phyloP scores from a whole-genome alignment of 345 rosid species.

The Citrus maxima region DNA sequence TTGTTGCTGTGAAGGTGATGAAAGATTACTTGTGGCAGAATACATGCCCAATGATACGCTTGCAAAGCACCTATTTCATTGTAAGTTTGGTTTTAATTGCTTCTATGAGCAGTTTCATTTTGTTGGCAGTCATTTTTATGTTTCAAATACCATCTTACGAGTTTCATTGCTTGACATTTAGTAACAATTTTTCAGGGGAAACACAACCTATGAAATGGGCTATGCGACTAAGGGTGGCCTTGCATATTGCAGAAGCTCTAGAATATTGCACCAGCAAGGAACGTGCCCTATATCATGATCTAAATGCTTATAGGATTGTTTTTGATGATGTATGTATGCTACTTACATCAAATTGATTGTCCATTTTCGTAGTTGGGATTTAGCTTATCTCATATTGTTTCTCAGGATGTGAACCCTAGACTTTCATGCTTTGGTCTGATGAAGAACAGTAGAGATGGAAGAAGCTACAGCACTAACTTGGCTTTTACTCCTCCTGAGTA shows the following conservation, averaged over 20 bases:
- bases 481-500: constrained; percentile 96
- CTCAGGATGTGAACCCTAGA: constrained; percentile 81
- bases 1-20: constrained; percentile 86
- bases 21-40: constrained; percentile 80
- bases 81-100: constrained; percentile 34
- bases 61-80: constrained; percentile 94
- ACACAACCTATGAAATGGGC: constrained; percentile 96
- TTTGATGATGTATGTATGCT: constrained; percentile 73
- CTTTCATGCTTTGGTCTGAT: constrained; percentile 94
- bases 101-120: not conserved
- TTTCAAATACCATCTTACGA: not conserved
- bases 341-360: constrained; percentile 1
- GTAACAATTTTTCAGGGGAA: constrained; percentile 60
- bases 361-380: not conserved
- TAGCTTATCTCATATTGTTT: constrained; percentile 5
- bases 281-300: constrained; percentile 85
- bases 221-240: constrained; percentile 90
- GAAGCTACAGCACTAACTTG: constrained; percentile 82
- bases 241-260: constrained; percentile 90
- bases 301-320: constrained; percentile 87
- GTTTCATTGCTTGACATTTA: not conserved
- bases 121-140: not conserved
- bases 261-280: constrained; percentile 89
- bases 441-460: constrained; percentile 97
- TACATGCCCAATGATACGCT: constrained; percentile 89